Percentiles rank a stretch among this genome's conserved stretches.
These are phyloP conservation scores for Cicer cuneatum DNA, from an alignment of 306 rosid species.

Conservation along the genomic window DNA sequence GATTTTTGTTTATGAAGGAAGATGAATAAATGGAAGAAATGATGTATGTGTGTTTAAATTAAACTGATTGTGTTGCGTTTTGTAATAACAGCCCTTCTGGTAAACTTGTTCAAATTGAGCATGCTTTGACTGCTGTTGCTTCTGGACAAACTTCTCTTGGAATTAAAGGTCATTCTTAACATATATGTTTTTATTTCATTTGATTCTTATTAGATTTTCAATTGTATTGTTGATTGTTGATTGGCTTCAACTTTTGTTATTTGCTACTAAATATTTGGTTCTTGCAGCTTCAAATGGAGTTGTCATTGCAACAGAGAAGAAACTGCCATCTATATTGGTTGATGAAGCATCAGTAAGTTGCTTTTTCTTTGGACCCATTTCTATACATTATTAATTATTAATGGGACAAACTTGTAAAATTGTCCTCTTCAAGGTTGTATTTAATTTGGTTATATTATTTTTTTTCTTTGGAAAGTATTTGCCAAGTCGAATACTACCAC, in stretches of 20 bases:
- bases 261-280: conserved; percentile 35
- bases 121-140: conserved; percentile 94
- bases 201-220: no score
- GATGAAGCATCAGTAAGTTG: conserved; percentile 86
- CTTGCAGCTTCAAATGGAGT: conserved; percentile 94
- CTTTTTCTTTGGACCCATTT: neutral
- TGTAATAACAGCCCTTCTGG: conserved; percentile 82
- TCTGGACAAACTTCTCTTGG: conserved; percentile 98
- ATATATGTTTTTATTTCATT: no score
- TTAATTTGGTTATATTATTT: neutral
- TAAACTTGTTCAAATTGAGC: conserved; percentile 97
- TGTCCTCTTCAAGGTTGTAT: neutral
- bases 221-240: neutral
- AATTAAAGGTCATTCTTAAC: conserved; percentile 63
- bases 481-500: neutral
- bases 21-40: neutral
- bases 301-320: conserved; percentile 95
- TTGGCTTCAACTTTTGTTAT: conserved; percentile 23
- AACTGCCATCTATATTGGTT: conserved; percentile 91
- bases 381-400: conserved; percentile 9
- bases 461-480: neutral
- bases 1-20: neutral
- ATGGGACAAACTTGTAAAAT: neutral
- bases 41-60: neutral
- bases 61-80: conserved; percentile 26